phyloP scores from a whole-genome alignment of 805 yeast species.

The Metschnikowia henanensis region DNA sequence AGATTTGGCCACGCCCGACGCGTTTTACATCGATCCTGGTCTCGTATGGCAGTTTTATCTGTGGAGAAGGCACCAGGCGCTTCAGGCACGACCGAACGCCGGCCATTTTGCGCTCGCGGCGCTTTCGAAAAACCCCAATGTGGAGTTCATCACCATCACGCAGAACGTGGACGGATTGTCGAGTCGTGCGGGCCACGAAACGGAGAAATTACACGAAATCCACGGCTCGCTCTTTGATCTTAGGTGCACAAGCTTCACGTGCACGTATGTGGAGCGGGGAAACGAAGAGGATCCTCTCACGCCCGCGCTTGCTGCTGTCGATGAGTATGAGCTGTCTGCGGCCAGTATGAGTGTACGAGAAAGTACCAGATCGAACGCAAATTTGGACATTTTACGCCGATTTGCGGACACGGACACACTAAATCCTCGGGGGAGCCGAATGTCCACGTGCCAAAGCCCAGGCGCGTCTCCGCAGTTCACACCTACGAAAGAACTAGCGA shows the following conservation, averaged over 20 bases:
- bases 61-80: slow-evolving; percentile 62
- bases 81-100: slow-evolving; percentile 65
- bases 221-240: slow-evolving; percentile 79
- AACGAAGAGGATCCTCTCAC: slow-evolving; percentile 62
- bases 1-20: slow-evolving; percentile 91
- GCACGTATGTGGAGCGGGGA: slow-evolving; percentile 57
- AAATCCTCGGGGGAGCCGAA: no score
- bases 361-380: slow-evolving; percentile 14
- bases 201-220: slow-evolving; percentile 55
- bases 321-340: slow-evolving; percentile 14
- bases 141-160: slow-evolving; percentile 62
- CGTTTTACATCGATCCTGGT: slow-evolving; percentile 79
- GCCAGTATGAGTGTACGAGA: slow-evolving; percentile 19
- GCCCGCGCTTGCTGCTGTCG: slow-evolving; percentile 41
- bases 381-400: no score
- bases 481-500: slow-evolving; percentile 50
- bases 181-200: slow-evolving; percentile 61
- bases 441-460: not conserved
- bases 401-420: no score
- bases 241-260: slow-evolving; percentile 73
- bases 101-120: slow-evolving; percentile 74
- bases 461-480: slow-evolving; percentile 43
- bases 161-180: slow-evolving; percentile 84
- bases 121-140: slow-evolving; percentile 40
- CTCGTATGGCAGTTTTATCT: slow-evolving; percentile 90